phyloP scores from a whole-genome alignment of 768 basidiomycete genomes.

The Crucibulum laeve region DNA sequence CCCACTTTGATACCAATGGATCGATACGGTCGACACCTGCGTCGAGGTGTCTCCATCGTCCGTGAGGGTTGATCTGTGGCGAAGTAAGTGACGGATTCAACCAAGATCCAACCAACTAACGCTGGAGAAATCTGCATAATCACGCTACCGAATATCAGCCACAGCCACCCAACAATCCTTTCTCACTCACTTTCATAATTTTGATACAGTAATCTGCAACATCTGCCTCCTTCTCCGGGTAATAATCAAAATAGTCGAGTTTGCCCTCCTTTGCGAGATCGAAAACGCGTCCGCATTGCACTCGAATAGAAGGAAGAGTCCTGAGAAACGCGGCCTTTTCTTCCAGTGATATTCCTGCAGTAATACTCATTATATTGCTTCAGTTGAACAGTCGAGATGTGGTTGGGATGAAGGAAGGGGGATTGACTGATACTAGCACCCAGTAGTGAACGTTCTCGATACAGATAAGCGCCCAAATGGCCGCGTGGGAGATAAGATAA shows the following conservation, averaged over 20 bases:
- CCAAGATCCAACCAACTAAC: slow-evolving; percentile 32
- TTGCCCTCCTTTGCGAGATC: slow-evolving; percentile 70
- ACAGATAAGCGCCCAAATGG: too few species aligned
- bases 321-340: slow-evolving; percentile 76
- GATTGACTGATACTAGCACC: too few species aligned
- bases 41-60: slow-evolving; percentile 88
- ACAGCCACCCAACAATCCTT: not conserved
- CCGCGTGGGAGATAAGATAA: too few species aligned
- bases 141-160: slow-evolving; percentile 41
- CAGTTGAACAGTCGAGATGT: too few species aligned
- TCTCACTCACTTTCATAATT: slow-evolving; percentile 66
- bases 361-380: too few species aligned
- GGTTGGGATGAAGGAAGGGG: too few species aligned
- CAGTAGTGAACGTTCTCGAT: too few species aligned
- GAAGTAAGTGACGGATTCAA: not conserved
- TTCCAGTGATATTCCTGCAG: too few species aligned
- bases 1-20: slow-evolving; percentile 59
- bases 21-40: slow-evolving; percentile 59
- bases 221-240: slow-evolving; percentile 66
- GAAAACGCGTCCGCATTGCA: slow-evolving; percentile 76
- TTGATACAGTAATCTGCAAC: slow-evolving; percentile 71
- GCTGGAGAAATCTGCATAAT: slow-evolving; percentile 65
- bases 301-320: slow-evolving; percentile 85
- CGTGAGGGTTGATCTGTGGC: slow-evolving; percentile 76
- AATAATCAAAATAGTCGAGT: slow-evolving; percentile 83